These are phyloP conservation scores for Begonia peltatifolia DNA, from an alignment of 306 rosid species.

Conservation along the genomic window DNA sequence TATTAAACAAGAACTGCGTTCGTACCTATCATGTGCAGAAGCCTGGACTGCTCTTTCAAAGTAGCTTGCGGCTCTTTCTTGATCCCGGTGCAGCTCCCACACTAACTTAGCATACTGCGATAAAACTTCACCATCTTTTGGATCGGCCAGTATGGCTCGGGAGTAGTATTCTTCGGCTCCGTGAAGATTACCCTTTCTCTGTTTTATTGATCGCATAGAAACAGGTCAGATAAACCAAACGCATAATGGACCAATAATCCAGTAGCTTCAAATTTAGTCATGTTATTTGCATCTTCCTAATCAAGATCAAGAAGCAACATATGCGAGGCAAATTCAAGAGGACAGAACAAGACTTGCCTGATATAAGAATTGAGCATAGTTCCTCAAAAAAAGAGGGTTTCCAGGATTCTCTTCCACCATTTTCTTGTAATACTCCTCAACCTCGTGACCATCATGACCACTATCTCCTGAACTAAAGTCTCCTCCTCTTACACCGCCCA, in stretches of 20 bases:
- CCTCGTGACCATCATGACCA: slow-evolving; percentile 34
- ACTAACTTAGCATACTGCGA: slow-evolving; percentile 65
- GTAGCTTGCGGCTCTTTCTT: slow-evolving; percentile 51
- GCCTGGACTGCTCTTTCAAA: slow-evolving; percentile 65
- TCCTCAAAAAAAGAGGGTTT: slow-evolving; percentile 59
- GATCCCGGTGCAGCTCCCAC: slow-evolving; percentile 66
- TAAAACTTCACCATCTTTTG: slow-evolving; percentile 58
- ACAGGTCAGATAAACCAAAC: neutral
- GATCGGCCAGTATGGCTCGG: slow-evolving; percentile 62
- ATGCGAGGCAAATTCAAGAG: neutral
- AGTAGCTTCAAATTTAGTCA: too few species aligned
- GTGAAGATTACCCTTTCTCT: slow-evolving; percentile 44
- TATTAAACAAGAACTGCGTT: neutral
- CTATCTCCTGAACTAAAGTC: slow-evolving; percentile 20
- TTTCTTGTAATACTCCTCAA: slow-evolving; percentile 54
- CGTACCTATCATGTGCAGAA: slow-evolving; percentile 69
- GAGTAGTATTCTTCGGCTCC: slow-evolving; percentile 64
- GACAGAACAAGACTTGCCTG: slow-evolving; percentile 24
- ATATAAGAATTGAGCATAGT: slow-evolving; percentile 63
- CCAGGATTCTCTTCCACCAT: slow-evolving; percentile 75
- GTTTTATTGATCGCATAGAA: slow-evolving; percentile 4
- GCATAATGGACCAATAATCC: too few species aligned
- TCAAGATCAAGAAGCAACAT: too few species aligned
- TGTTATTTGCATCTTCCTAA: too few species aligned
- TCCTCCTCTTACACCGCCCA: slow-evolving; percentile 15